Percentiles rank a stretch among this genome's conserved stretches.
Conservation (phyloP, 1,284 basidiomycete species). For the Coniferiporia sulphurascens region DNA sequence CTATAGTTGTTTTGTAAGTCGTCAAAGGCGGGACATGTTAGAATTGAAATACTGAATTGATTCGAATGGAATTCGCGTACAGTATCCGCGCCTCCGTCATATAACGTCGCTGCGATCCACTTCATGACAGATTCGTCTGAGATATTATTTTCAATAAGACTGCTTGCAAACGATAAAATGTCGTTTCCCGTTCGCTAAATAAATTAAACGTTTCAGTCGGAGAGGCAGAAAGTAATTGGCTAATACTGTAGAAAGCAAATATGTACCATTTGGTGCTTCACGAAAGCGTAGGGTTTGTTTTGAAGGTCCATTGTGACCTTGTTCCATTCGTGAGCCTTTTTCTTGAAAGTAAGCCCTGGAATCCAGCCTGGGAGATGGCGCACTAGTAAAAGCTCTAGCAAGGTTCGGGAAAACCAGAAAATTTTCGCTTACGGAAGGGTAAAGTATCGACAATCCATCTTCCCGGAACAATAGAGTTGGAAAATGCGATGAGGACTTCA, state of each 20-base stretch:
- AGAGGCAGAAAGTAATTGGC: not conserved
- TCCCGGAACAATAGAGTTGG: constrained; percentile 20
- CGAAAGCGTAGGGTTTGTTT: not conserved
- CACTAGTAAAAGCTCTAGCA: not conserved
- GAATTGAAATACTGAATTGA: not conserved
- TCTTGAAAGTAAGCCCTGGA: not conserved
- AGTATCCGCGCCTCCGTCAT: not conserved
- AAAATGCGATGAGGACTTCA: constrained; percentile 17
- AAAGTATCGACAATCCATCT: constrained; percentile 32
- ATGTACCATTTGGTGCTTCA: not conserved
- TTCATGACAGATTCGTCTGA: not conserved
- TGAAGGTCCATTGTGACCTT: not conserved
- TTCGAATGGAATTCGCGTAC: not conserved
- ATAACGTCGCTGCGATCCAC: not conserved
- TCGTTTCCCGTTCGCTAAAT: not conserved
- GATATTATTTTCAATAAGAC: not conserved
- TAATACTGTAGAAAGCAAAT: not conserved
- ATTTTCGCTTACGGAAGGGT: constrained; percentile 24
- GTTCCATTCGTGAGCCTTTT: not conserved
- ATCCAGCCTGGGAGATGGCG: not conserved
- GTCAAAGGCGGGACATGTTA: no score
- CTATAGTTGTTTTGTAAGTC: not conserved
- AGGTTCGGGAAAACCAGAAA: not conserved
- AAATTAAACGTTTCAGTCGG: not conserved
- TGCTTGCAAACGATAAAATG: not conserved